Base-by-base conservation (phyloP, 73 alveolate genomes). In the Effrenium voratum region DNA sequence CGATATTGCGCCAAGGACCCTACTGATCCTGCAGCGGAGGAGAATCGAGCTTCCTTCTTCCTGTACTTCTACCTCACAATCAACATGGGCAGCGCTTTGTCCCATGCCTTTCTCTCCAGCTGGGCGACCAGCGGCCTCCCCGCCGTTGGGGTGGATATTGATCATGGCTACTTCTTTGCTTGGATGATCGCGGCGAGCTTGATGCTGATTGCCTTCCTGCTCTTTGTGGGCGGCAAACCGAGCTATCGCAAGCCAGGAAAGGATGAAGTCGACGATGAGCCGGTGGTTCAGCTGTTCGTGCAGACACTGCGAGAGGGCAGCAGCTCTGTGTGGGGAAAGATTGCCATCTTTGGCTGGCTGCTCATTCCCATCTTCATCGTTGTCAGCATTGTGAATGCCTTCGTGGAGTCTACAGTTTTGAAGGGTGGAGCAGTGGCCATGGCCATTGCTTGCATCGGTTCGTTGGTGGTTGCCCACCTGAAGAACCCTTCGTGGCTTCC, bases 131-230 rank as follows among this genome's bases (percentile, higher is more conserved):
- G 40, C 38, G 75, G 75, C 34, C 40, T 60, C 13, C 75, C 75
- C 0, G 30, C 40, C 34, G 30, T 60, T 38, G 75, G 75, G 41
- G 75, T 60, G 75, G 75, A 60, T n/a, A 60, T 60, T 28, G 75
- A 60, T n/a, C 30, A 60, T 60, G 75, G 75, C 38, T 60, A 60
- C 34, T 60, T 60, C 75, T 60, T 60, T 28, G 75, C 75, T 38
- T 60, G 75, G 75, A 60, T 60, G 75, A 38, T 60, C 34, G 75
- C 75, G 22, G 75, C 75, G 10, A 60, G 75, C 75, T 60, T 60
- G 13, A 60, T 60, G 75, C 30, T 60, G 30, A 8, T 60, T n/a
- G 75, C 75, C 75, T 60, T 60, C 34, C 34, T 60, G 30, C 13
- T 60, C 2, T 60, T 60, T 38, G 75, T 60, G 41, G 75, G 40